These are phyloP conservation scores for Microcos paniculata DNA, from an alignment of 345 rosid genomes.

Conservation along the genomic window DNA sequence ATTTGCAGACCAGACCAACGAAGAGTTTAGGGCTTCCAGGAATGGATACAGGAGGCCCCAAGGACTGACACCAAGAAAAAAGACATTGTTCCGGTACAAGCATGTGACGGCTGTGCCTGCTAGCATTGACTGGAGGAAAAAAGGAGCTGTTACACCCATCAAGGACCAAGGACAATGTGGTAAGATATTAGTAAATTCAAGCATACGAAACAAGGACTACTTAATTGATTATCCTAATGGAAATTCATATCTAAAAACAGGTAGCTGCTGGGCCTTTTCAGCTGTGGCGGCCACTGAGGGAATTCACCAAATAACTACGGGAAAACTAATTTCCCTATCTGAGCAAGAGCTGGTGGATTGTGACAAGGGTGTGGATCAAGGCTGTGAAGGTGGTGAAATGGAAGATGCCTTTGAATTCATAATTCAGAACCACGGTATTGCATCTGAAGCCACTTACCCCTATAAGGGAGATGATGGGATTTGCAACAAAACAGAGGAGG, in stretches of 20 bases:
- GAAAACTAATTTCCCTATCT: slow-evolving; percentile 50
- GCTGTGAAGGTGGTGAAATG: slow-evolving; percentile 58
- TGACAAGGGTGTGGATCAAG: slow-evolving; percentile 28
- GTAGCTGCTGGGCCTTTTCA: slow-evolving; percentile 14
- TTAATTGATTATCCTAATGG: not conserved
- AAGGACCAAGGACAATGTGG: slow-evolving; percentile 90
- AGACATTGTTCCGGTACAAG: not conserved
- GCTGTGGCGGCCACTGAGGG: slow-evolving; percentile 63
- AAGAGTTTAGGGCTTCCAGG: slow-evolving; percentile 24
- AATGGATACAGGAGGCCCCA: slow-evolving; percentile 14
- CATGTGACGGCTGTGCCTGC: slow-evolving; percentile 12
- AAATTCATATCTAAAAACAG: not conserved
- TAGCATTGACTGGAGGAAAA: slow-evolving; percentile 72
- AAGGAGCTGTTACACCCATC: slow-evolving; percentile 76
- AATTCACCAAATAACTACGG: slow-evolving; percentile 45
- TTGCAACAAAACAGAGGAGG: slow-evolving; percentile 29
- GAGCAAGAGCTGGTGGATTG: slow-evolving; percentile 72
- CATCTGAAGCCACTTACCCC: slow-evolving; percentile 47
- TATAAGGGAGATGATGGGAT: slow-evolving; percentile 33
- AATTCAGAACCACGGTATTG: slow-evolving; percentile 36
- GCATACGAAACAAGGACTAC: not conserved
- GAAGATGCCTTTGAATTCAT: slow-evolving; percentile 54
- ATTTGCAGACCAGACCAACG: slow-evolving; percentile 37
- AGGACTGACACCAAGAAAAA: not conserved
- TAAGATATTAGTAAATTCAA: slow-evolving; percentile 22